Conservation (phyloP, 768 basidiomycete genomes). For the Mycena amicta region DNA sequence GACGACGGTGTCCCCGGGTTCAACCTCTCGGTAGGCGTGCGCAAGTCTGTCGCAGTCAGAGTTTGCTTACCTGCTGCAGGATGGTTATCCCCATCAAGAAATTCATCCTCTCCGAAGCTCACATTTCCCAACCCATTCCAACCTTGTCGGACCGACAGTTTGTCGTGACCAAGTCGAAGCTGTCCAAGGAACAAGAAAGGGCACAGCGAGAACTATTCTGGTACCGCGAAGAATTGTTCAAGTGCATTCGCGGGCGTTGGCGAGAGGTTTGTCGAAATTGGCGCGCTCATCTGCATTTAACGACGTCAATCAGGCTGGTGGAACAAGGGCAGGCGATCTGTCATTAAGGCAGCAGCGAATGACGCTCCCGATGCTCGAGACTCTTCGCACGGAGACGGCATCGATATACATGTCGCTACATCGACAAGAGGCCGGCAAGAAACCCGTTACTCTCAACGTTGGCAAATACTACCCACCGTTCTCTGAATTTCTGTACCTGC, state of each 20-base stretch:
- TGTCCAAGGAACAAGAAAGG: conserved; percentile 60
- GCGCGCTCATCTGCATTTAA: background rate
- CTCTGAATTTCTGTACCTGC: conserved; percentile 67
- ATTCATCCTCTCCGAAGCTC: conserved; percentile 59
- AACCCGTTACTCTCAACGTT: conserved; percentile 30
- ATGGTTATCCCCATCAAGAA: conserved; percentile 75
- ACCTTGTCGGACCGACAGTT: conserved; percentile 89
- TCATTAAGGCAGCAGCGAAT: conserved; percentile 79
- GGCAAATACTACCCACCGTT: conserved; percentile 54
- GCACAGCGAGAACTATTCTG: conserved; percentile 86
- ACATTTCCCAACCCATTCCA: conserved; percentile 73
- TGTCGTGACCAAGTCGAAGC: conserved; percentile 74
- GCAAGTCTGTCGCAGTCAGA: no score
- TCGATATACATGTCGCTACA: conserved; percentile 59
- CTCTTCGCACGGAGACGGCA: conserved; percentile 68
- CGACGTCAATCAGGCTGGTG: conserved; percentile 62
- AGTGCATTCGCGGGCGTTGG: conserved; percentile 73
- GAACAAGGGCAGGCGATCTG: conserved; percentile 73
- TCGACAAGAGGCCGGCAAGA: conserved; percentile 22
- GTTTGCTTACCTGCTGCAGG: conserved; percentile 35
- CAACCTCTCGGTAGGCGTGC: conserved; percentile 72
- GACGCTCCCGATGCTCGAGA: conserved; percentile 77
- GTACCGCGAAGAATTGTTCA: conserved; percentile 90
- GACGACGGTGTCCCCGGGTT: conserved; percentile 82
- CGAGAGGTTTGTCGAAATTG: conserved; percentile 63